Base-by-base conservation (phyloP, 345 rosid species). In the Hibiscus syriacus region DNA sequence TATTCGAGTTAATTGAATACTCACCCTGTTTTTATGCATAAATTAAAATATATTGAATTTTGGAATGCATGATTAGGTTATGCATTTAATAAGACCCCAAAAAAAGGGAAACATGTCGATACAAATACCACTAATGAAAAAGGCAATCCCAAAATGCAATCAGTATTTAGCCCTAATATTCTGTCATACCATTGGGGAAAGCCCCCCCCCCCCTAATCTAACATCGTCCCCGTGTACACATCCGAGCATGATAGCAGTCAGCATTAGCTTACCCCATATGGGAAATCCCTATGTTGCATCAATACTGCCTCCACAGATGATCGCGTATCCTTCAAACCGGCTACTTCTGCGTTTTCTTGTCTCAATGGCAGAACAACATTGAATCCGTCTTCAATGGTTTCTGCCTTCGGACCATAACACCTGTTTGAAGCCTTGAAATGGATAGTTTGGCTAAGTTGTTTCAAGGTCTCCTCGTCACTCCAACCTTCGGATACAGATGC, bases 211-310 rank as follows among this genome's bases (percentile, higher is more conserved):
- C 4, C 48, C 76, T 9, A 53, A 46, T 61, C 36, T 52, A 16
- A 59, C 39, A 45, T 45, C 50, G 16, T 45, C 74, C n/a, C 82
- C 86, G 20, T 82, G 81, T 27, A 64, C 76, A 58, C 85, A 79
- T 20, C 92, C 97, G 32, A 87, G 64, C 89, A 83, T 82, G 41
- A 90, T 70, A 0, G 98, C 93, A 50, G 85, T 86, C 76, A 89
- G 72, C 96, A 91, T 91, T 30, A 91, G 81, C 78, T 89, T 91
- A 32, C 98, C 98, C 92, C 99, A 8, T 89, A 87, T 0, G 96
- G 88, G 41, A 81, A 94, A 79, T 83, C 87, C 72, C 80, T 85
- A 66, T 91, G 98, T 73, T 84, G 90, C 98, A 87, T 89, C 82
- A 94, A 50, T 58, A 94, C 74, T 6, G 84, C 82, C 74, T 94